Conservation (phyloP, 768 basidiomycete genomes). For the Mrakia hoshinonis region DNA sequence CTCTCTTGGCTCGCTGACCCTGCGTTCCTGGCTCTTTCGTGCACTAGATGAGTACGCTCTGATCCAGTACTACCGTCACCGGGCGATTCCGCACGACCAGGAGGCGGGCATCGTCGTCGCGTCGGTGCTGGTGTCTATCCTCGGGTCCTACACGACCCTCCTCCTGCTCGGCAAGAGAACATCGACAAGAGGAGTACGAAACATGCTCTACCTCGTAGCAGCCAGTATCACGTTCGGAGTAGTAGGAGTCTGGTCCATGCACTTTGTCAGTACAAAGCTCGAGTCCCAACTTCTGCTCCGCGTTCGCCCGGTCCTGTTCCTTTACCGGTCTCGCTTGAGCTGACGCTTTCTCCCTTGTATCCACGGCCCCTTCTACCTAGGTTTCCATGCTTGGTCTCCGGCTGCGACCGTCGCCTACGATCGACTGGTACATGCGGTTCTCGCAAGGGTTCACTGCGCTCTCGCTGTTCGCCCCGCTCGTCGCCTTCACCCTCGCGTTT, state of each 20-base stretch:
- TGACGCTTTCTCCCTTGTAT: background rate
- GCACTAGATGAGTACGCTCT: slow-evolving; percentile 35
- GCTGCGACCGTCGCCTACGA: slow-evolving; percentile 32
- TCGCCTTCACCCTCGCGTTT: slow-evolving; percentile 38
- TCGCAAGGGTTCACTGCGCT: slow-evolving; percentile 39
- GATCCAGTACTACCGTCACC: slow-evolving; percentile 34
- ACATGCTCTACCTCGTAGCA: slow-evolving; percentile 35
- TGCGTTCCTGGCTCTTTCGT: background rate
- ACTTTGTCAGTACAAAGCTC: slow-evolving; percentile 15
- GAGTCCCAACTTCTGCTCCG: slow-evolving; percentile 22
- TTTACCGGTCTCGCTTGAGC: background rate
- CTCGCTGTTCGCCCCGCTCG: slow-evolving; percentile 41
- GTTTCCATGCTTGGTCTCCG: slow-evolving; percentile 26
- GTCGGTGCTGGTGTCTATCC: slow-evolving; percentile 41
- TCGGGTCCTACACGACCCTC: slow-evolving; percentile 42
- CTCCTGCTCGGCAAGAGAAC: slow-evolving; percentile 40
- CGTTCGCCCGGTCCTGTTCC: background rate
- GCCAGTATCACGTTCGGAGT: slow-evolving; percentile 38
- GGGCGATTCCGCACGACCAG: slow-evolving; percentile 36
- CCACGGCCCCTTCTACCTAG: background rate
- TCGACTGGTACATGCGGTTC: slow-evolving; percentile 40
- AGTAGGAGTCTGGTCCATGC: slow-evolving; percentile 36
- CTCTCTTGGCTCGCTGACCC: background rate
- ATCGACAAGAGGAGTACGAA: slow-evolving; percentile 35
- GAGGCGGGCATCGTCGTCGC: slow-evolving; percentile 39